These are phyloP conservation scores for Nicotiana tomentosiformis DNA, from an alignment of 257 asterid genomes.

Conservation along the genomic window DNA sequence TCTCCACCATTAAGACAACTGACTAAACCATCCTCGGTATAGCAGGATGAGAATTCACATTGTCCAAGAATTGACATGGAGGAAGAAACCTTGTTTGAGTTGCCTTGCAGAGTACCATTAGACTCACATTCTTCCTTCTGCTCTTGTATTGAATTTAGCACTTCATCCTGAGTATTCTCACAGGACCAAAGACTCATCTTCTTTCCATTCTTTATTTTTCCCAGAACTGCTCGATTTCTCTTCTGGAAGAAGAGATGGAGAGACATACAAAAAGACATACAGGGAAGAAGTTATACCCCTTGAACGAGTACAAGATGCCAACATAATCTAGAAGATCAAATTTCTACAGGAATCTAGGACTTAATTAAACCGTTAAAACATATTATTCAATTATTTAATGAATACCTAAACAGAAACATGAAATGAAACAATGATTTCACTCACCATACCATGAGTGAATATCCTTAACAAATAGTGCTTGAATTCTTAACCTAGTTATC, in stretches of 20 bases:
- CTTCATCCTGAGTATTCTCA: slow-evolving; percentile 17
- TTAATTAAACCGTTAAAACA: neutral
- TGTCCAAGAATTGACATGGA: slow-evolving; percentile 20
- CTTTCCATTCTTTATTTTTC: slow-evolving; percentile 38
- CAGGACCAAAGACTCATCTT: slow-evolving; percentile 24
- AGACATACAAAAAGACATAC: neutral
- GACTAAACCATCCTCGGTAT: slow-evolving; percentile 16
- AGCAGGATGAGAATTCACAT: slow-evolving; percentile 26
- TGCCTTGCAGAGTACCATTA: slow-evolving; percentile 23
- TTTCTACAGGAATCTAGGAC: neutral
- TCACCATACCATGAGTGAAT: neutral
- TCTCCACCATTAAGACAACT: slow-evolving; percentile 26
- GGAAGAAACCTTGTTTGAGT: slow-evolving; percentile 12
- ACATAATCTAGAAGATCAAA: neutral
- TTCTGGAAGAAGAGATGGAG: slow-evolving; percentile 29
- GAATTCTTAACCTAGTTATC: neutral
- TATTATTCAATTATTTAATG: neutral
- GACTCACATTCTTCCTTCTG: slow-evolving; percentile 28
- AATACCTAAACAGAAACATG: neutral
- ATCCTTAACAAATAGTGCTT: neutral
- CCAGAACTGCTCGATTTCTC: slow-evolving; percentile 29
- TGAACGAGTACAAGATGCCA: neutral
- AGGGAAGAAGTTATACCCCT: neutral
- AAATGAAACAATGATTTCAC: neutral
- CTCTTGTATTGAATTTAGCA: slow-evolving; percentile 24